Percentiles rank a stretch among this genome's conserved stretches.
These are phyloP conservation scores for Pseudonitzschia multistriata DNA, from an alignment of 108 stramenopile genomes.

Conservation along the genomic window DNA sequence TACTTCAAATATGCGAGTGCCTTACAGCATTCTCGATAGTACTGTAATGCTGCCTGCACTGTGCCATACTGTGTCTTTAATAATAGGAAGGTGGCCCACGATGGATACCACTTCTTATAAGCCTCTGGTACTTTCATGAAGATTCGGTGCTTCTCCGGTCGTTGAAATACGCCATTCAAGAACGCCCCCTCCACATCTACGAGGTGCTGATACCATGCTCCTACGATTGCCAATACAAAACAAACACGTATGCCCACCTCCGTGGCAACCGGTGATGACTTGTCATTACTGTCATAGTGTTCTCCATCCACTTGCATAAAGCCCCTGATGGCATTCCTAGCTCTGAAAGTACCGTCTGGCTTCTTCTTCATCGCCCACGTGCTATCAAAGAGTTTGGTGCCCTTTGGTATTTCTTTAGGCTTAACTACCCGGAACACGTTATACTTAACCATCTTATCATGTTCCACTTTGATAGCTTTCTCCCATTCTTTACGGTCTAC, in stretches of 20 bases:
- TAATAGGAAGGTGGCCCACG: too few species aligned
- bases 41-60: too few species aligned
- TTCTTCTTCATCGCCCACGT: constrained; percentile 60
- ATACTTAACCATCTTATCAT: too few species aligned
- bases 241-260: constrained; percentile 26
- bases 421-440: constrained; percentile 18
- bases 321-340: too few species aligned
- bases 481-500: constrained; percentile 33
- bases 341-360: constrained; percentile 33
- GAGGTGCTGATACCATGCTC: constrained; percentile 20
- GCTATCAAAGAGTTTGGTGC: constrained; percentile 25
- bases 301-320: too few species aligned
- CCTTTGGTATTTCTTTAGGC: constrained; percentile 23
- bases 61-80: too few species aligned
- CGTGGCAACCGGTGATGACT: constrained; percentile 35
- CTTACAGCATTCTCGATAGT: too few species aligned
- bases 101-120: too few species aligned
- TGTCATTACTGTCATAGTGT: too few species aligned
- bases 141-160: too few species aligned
- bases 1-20: too few species aligned
- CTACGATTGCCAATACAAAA: constrained; percentile 31
- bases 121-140: too few species aligned
- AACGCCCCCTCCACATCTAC: constrained; percentile 41
- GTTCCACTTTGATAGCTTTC: constrained; percentile 38
- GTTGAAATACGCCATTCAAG: constrained; percentile 15